Base-by-base conservation (phyloP, 768 basidiomycete genomes). In the Pholiota conissans region DNA sequence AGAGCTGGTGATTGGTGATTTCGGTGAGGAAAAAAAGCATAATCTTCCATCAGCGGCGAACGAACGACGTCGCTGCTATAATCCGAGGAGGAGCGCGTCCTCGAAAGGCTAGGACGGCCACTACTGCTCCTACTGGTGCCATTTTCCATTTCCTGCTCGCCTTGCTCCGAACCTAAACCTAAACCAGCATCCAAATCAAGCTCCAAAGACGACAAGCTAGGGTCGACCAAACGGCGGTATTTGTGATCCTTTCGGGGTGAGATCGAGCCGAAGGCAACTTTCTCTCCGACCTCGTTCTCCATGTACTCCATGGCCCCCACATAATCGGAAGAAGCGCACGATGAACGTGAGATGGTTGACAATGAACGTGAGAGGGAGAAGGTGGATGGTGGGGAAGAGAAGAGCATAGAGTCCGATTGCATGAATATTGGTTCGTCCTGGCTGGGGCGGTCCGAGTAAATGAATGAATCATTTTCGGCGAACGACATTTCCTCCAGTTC, bases 341-440 rank as follows among this genome's bases (percentile, higher is more conserved):
- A 75, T 20, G 69, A 74, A 48, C 65, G 65, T 6, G 76, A 76
- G 8, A 71, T 67, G 13, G 61, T 61, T 5, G 81, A 82, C 5
- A 76, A 65, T 10, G 81, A 76, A 29, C 76, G 75, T 61, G 81
- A 79, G 59, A 77, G 70, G 4, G 76, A 68, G 13, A 63, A 64
- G 30, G 71, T 74, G 55, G 74, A 63, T 8, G 74, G 69, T 47
- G 69, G 71, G 46, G 67, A 64, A 22, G 57, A 59, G 49, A 63
- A 58, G 8, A 60, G 49, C 45, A 56, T 45, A 11, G 58, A 63
- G 9, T 40, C 56, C 9, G 59, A 46, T 5, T 54, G 40, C 18
- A 29, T 26, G 16, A 54, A 54, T 20, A 22, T 16, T 13, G 40
- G 22, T 29, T 22, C 27, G 30, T 54, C 53, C 11, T 18, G 40